Conservation (phyloP, 768 basidiomycete species). For the Cystofilobasidium ferigula region DNA sequence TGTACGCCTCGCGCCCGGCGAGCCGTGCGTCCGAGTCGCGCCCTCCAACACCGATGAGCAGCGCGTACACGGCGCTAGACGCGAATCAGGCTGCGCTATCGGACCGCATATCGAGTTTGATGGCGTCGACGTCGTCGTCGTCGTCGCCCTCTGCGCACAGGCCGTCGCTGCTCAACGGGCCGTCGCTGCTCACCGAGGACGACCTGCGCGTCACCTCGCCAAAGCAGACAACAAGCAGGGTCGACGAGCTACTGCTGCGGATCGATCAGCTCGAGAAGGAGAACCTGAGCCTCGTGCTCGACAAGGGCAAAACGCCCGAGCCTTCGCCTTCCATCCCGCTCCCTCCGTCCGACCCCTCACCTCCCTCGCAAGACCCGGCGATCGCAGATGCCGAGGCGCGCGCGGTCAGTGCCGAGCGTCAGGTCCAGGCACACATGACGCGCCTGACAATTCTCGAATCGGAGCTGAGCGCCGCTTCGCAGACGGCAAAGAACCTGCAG, state of each 20-base stretch:
- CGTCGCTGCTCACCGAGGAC: not conserved
- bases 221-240: not conserved
- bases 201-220: slow-evolving; percentile 5
- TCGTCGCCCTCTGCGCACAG: not conserved
- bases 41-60: slow-evolving; percentile 24
- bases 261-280: slow-evolving; percentile 60
- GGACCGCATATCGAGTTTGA: slow-evolving; percentile 46
- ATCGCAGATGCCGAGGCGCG: slow-evolving; percentile 1
- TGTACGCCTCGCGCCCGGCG: not conserved
- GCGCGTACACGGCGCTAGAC: slow-evolving; percentile 24
- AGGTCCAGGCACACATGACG: slow-evolving; percentile 21
- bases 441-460: slow-evolving; percentile 22
- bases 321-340: not conserved
- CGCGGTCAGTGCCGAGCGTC: slow-evolving; percentile 21
- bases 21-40: slow-evolving; percentile 7
- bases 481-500: not conserved
- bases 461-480: slow-evolving; percentile 13
- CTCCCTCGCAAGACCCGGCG: not conserved
- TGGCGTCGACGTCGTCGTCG: slow-evolving; percentile 30
- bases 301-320: not conserved
- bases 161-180: not conserved
- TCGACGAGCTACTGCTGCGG: slow-evolving; percentile 35
- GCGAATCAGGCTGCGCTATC: slow-evolving; percentile 42
- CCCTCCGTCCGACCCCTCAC: not conserved
- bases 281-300: slow-evolving; percentile 46